Conservation (phyloP, 2,329 filamentous ascomycete species). For the Ceratocystis destructans region DNA sequence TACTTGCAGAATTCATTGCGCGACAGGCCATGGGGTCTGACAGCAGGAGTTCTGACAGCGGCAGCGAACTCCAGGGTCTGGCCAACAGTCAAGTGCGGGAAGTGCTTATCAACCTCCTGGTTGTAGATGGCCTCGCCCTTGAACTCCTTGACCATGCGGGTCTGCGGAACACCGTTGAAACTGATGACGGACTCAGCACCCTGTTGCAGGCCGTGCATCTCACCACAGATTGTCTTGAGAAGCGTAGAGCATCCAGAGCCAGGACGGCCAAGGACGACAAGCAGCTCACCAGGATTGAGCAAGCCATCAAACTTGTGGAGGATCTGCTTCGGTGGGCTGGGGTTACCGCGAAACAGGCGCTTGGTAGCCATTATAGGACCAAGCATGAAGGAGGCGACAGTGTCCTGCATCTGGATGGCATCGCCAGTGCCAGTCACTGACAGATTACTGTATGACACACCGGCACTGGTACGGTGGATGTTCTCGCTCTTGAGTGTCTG, state of each 20-base stretch:
- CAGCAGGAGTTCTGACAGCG: conserved; percentile 51
- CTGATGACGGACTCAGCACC: conserved; percentile 39
- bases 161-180: conserved; percentile 47
- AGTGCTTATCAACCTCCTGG: conserved; percentile 62
- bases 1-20: conserved; percentile 46
- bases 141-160: conserved; percentile 44
- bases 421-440: conserved; percentile 53
- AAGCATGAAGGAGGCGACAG: conserved; percentile 45
- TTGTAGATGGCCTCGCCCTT: conserved; percentile 59
- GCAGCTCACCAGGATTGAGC: conserved; percentile 49
- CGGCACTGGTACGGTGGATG: conserved; percentile 39
- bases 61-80: conserved; percentile 63
- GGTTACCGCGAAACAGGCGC: conserved; percentile 22
- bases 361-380: conserved; percentile 38
- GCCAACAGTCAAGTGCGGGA: conserved; percentile 62
- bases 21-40: conserved; percentile 48
- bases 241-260: conserved; percentile 51
- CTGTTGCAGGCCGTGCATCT: conserved; percentile 44
- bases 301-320: conserved; percentile 51
- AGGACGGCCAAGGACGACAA: conserved; percentile 55
- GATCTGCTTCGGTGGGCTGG: conserved; percentile 41
- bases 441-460: conserved; percentile 51
- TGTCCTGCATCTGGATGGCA: conserved; percentile 55
- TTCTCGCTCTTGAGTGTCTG: conserved; percentile 39
- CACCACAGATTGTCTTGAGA: conserved; percentile 47